phyloP scores from a whole-genome alignment of 2,329 filamentous ascomycete species.

The Xenoacremonium recifei region DNA sequence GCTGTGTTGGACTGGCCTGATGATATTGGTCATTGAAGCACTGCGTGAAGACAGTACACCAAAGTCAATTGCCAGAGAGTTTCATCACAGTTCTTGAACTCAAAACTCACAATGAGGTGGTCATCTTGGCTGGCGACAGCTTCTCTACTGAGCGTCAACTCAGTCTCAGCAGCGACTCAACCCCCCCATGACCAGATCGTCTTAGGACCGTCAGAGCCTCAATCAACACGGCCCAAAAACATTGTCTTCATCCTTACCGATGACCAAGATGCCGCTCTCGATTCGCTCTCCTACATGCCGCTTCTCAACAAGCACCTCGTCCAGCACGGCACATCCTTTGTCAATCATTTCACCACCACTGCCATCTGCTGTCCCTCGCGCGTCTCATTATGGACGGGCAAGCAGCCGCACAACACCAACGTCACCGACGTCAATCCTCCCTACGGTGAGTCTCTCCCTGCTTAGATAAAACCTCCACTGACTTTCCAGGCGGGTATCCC shows the following conservation, averaged over 20 bases:
- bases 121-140: neutral
- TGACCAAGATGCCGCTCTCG: constrained; percentile 63
- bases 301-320: constrained; percentile 54
- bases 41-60: too few species aligned
- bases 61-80: too few species aligned
- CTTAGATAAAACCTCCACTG: constrained; percentile 2
- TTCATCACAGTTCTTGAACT: too few species aligned
- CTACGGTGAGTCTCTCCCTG: constrained; percentile 40
- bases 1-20: too few species aligned
- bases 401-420: constrained; percentile 68
- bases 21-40: too few species aligned
- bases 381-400: constrained; percentile 64
- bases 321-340: constrained; percentile 57
- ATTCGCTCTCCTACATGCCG: constrained; percentile 62
- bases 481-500: constrained; percentile 46
- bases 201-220: neutral
- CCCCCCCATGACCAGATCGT: constrained; percentile 2
- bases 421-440: constrained; percentile 57
- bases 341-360: constrained; percentile 64
- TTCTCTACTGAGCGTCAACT: too few species aligned
- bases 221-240: constrained; percentile 37
- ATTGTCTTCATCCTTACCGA: constrained; percentile 68
- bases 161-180: too few species aligned
- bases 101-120: too few species aligned
- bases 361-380: constrained; percentile 67